Evolutionary conservation across 208 protist species (phyloP), one percentile per base, ranked within the genome.

Genomic region (Phytomonas francai): DNA sequence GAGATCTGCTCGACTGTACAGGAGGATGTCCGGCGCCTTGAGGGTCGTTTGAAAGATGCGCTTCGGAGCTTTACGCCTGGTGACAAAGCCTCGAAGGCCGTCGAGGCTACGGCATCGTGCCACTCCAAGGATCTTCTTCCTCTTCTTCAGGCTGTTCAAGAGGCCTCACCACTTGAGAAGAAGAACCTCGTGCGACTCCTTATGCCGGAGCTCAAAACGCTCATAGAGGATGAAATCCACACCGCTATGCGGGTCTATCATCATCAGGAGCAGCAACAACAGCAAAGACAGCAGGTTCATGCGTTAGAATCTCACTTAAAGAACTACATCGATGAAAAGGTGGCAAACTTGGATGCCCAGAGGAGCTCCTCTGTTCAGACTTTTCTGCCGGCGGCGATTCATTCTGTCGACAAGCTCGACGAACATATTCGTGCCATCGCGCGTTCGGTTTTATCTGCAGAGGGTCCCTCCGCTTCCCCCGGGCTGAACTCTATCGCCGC

Each of bases 1-100:
- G 79, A 90, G 3, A 75, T 94, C 14, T 92, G 88, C 63, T 59
- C 64, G 3, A 85, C 82, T 19, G 85, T 94, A 36, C 74, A 76
- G 34, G 77, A 85, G 39, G 85, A 94, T 62, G 67, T 94, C 25
- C 78, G 79, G 16, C 74, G 62, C 66, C 45, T 54, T 54, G 45
- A 54, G 19, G 45, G 22, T 19, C 45, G 45, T 22, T 60, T 83
- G 61, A 65, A 67, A 0, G 71, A 71, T 3, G 74, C 69, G 25
- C 61, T 78, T 27, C 39, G 29, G 4, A 28, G 45, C 4, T 34
- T 63, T 36, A 62, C 64, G 5, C 33, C 6, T 19, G 64, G 64
- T 33, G 42, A 42, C 2, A 58, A 27, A 3, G 42, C 39, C 0
- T 25, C 49, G 7, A 58, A 27, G 7, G 42, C 39, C 0, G 27